A percentile compares a stretch with the other conserved stretches of the same genome.
Evolutionary conservation across 2,329 filamentous ascomycete species (phyloP).

Genomic region (Aspergillus sp.): DNA sequence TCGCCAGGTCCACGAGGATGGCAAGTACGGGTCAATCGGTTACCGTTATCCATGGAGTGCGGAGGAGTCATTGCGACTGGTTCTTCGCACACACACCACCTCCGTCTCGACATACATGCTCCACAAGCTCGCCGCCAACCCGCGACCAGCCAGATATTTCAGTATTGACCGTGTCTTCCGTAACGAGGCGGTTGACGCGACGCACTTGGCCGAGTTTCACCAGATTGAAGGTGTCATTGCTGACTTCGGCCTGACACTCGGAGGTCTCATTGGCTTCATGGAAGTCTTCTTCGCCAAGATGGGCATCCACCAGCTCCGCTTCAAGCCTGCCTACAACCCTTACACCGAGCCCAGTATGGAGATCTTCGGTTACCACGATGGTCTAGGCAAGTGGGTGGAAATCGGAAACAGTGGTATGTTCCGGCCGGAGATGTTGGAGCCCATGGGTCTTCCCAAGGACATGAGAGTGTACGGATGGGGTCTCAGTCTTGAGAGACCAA

Average conservation of each 20-base stretch:
- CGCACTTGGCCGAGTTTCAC: conserved; percentile 96
- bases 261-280: conserved; percentile 92
- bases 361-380: conserved; percentile 93
- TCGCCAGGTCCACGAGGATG: conserved; percentile 80
- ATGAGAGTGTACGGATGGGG: conserved; percentile 95
- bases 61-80: conserved; percentile 81
- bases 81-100: conserved; percentile 94
- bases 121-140: conserved; percentile 80
- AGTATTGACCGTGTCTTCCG: conserved; percentile 98
- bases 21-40: conserved; percentile 91
- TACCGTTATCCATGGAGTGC: conserved; percentile 94
- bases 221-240: conserved; percentile 98
- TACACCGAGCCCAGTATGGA: conserved; percentile 98
- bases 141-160: conserved; percentile 91
- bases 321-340: conserved; percentile 96
- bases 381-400: conserved; percentile 87
- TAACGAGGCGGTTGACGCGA: conserved; percentile 96
- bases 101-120: conserved; percentile 88
- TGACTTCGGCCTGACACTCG: conserved; percentile 88
- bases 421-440: conserved; percentile 92
- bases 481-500: conserved; percentile 85
- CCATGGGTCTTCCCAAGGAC: conserved; percentile 90
- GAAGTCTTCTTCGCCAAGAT: conserved; percentile 95
- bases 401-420: conserved; percentile 99
- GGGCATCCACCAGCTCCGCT: conserved; percentile 82